phyloP scores from a whole-genome alignment of 768 basidiomycete genomes.

The Russula virescens region DNA sequence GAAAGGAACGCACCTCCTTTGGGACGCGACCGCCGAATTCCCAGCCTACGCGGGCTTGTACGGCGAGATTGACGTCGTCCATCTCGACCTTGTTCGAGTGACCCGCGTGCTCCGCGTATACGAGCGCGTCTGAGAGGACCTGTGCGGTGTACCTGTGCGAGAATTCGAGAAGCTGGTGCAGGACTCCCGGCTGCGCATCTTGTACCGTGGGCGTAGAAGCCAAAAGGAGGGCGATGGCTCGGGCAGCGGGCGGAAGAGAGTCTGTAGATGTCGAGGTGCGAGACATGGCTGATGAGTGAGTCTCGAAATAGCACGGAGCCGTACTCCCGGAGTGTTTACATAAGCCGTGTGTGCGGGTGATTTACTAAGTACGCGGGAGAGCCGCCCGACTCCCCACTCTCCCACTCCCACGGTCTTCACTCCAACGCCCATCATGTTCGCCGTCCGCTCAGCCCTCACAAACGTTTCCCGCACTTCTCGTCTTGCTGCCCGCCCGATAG shows the following conservation, averaged over 20 bases:
- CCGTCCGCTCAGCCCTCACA: slow-evolving; percentile 46
- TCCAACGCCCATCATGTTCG: slow-evolving; percentile 58
- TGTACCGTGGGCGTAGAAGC: slow-evolving; percentile 80
- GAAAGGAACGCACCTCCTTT: slow-evolving; percentile 63
- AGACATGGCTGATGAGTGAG: slow-evolving; percentile 34
- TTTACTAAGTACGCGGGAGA: no score
- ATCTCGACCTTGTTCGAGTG: slow-evolving; percentile 72
- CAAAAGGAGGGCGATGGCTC: slow-evolving; percentile 76
- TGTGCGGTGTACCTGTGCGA: slow-evolving; percentile 80
- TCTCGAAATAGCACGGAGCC: no score
- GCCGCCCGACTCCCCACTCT: not conserved
- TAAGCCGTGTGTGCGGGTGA: not conserved
- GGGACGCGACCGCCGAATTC: slow-evolving; percentile 86
- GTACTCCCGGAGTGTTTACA: no score
- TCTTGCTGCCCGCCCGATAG: slow-evolving; percentile 42
- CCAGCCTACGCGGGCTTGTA: slow-evolving; percentile 89
- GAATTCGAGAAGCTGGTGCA: slow-evolving; percentile 85
- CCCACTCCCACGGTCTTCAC: slow-evolving; percentile 9
- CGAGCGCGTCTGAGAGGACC: slow-evolving; percentile 76
- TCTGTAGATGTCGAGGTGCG: slow-evolving; percentile 37
- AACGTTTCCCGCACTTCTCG: slow-evolving; percentile 40
- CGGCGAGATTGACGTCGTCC: slow-evolving; percentile 75
- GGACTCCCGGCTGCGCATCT: slow-evolving; percentile 79
- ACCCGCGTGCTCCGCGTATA: slow-evolving; percentile 84
- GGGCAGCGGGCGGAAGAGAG: slow-evolving; percentile 77